Conservation (phyloP, 2,329 filamentous ascomycete genomes). For the Colletotrichum cuscutae region DNA sequence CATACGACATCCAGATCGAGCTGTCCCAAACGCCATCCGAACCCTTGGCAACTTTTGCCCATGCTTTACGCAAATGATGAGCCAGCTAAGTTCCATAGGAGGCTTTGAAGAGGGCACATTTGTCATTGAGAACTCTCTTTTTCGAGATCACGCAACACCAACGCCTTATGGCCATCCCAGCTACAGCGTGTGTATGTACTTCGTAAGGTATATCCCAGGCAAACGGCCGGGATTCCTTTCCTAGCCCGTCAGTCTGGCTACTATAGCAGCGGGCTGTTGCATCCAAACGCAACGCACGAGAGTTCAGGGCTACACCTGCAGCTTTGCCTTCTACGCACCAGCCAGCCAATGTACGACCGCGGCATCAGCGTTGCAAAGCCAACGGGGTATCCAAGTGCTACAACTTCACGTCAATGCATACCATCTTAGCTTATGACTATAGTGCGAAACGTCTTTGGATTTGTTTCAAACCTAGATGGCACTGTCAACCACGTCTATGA, state of each 20-base stretch:
- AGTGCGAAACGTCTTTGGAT: slow-evolving; percentile 20
- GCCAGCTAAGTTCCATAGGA: neutral
- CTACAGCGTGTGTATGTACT: neutral
- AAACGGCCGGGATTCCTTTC: neutral
- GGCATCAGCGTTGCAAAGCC: neutral
- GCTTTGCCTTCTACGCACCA: slow-evolving; percentile 1
- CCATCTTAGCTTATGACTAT: neutral
- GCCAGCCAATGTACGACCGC: neutral
- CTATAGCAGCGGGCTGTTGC: neutral
- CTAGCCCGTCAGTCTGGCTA: neutral
- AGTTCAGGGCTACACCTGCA: neutral
- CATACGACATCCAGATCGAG: neutral
- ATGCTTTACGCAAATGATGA: neutral
- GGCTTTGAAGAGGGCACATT: neutral
- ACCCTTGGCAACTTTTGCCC: neutral
- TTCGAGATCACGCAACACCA: neutral
- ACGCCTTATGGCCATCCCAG: neutral
- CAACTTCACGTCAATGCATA: slow-evolving; percentile 23
- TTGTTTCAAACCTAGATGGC: slow-evolving; percentile 26
- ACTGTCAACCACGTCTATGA: neutral
- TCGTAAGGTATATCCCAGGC: neutral
- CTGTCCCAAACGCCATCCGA: slow-evolving; percentile 28
- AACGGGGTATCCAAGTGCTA: neutral
- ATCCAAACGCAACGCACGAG: neutral
- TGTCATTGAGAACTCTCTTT: neutral